Evolutionary conservation across 2,329 filamentous ascomycete species (phyloP).

Genomic region (Trichoderma afroharzianum): DNA sequence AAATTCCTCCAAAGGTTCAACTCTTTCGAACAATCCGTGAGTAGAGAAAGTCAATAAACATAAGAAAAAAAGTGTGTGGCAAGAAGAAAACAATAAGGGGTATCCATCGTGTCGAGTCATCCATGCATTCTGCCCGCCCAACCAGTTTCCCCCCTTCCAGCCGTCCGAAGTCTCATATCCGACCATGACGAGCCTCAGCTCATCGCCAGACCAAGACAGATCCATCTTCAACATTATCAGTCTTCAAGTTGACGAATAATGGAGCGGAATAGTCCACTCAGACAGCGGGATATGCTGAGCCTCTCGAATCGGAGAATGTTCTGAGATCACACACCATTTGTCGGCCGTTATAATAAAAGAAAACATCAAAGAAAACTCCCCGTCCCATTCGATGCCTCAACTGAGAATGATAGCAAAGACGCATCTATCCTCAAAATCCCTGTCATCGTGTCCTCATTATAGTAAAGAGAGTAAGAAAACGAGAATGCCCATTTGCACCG

Average conservation of each 20-base stretch:
- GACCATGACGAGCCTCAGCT: slow-evolving; percentile 28
- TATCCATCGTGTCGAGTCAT: slow-evolving; percentile 45
- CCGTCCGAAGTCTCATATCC: slow-evolving; percentile 19
- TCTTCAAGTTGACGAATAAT: neutral
- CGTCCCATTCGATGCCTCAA: slow-evolving; percentile 15
- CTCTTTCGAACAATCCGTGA: slow-evolving; percentile 11
- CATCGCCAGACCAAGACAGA: slow-evolving; percentile 35
- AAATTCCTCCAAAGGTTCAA: slow-evolving; percentile 5
- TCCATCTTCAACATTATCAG: slow-evolving; percentile 6
- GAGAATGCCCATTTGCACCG: slow-evolving; percentile 22
- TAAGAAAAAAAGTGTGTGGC: slow-evolving; percentile 22
- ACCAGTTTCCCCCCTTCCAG: slow-evolving; percentile 28
- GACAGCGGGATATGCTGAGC: neutral
- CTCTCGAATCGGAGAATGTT: neutral
- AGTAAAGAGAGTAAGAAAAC: slow-evolving; percentile 11
- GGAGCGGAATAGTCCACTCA: neutral
- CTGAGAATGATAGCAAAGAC: slow-evolving; percentile 11
- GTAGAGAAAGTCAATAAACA: slow-evolving; percentile 21
- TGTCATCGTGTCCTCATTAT: slow-evolving; percentile 37
- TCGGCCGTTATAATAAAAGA: slow-evolving; percentile 13
- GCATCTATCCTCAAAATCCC: slow-evolving; percentile 9
- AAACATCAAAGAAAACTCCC: slow-evolving; percentile 15
- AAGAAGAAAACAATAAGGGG: slow-evolving; percentile 35
- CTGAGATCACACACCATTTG: slow-evolving; percentile 13
- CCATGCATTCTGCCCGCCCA: slow-evolving; percentile 42